Conservation (phyloP, 352 stramenopile genomes). For the Phytophthora sansomeana region DNA sequence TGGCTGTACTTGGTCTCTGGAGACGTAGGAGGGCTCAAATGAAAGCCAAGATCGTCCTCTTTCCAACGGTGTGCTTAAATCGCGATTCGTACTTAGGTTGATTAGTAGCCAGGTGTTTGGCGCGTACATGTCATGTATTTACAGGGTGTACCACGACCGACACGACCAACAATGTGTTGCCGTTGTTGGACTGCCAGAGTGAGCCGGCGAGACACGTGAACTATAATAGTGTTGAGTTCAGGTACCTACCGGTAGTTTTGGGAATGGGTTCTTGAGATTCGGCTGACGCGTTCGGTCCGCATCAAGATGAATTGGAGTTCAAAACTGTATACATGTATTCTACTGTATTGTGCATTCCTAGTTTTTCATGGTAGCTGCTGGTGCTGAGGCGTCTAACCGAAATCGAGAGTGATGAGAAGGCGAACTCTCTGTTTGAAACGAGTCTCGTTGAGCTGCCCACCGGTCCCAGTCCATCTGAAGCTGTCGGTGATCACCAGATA, state of each 20-base stretch:
- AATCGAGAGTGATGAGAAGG: background rate
- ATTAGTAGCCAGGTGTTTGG: too few species aligned
- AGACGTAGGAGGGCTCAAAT: background rate
- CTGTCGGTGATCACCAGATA: background rate
- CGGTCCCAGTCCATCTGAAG: constrained; percentile 2
- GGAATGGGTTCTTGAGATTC: too few species aligned
- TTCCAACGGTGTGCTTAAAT: background rate
- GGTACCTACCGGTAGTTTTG: too few species aligned
- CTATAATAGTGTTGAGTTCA: too few species aligned
- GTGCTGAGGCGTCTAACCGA: background rate
- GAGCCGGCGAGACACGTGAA: too few species aligned
- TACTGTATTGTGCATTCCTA: background rate
- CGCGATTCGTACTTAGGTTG: background rate
- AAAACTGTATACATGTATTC: constrained; percentile 2
- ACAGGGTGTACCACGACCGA: too few species aligned
- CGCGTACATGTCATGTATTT: too few species aligned
- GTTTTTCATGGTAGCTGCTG: background rate
- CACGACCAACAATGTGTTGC: too few species aligned
- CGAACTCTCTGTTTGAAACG: background rate
- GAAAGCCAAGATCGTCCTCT: background rate
- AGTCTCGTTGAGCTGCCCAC: background rate
- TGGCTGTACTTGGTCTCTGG: too few species aligned
- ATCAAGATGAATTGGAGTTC: too few species aligned
- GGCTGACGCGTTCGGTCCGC: too few species aligned
- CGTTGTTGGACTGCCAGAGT: too few species aligned